Evolutionary conservation across 192 early-diverging fungal genomes (phyloP), one percentile per base, ranked within the genome.

Genomic region (Mortierella claussenii): DNA sequence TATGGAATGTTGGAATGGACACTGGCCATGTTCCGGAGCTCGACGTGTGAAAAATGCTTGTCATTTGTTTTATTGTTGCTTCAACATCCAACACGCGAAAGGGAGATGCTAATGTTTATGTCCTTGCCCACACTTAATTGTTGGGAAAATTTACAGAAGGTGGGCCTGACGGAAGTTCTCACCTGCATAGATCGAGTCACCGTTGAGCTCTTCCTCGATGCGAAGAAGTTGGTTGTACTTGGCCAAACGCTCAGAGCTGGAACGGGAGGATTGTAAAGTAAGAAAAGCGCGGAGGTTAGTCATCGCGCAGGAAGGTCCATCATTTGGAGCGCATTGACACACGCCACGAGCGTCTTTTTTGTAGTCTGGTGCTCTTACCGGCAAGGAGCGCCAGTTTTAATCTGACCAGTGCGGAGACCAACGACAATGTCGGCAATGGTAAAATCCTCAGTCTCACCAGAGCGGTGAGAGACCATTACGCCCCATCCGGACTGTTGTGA

Each of bases 181-280:
- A 59, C 96, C 97, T 45, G 96, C 97, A 83, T 97, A 98, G 82
- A 91, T 79, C 67, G 95, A 94, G 62, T 93, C 89, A 53, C 86
- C 87, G 67, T 95, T 96, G 40, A 99, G 89, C 86, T 97, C 93
- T 81, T 98, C 95, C 83, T 98, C 97, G 65, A 98, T 98, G 60
- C 95, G 90, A 53, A 98, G 87, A 53, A 98, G 86, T 86, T 98
- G 96, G 92, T 98, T 98, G 90, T 96, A 97, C 90, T 98, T 98
- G 75, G 96, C 94, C 53, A 97, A 79, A 76, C 97, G 90, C 86
- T 98, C 97, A 20, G 93, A 94, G 62, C 68, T 62, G n/a, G n/a
- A n/a, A n/a, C n/a, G n/a, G n/a, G n/a, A n/a, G n/a, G n/a, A n/a
- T n/a, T n/a, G n/a, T n/a, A n/a, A n/a, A n/a, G n/a, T n/a, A n/a